Base-by-base conservation (phyloP, 2,329 filamentous ascomycete species). In the Clonostachys sp. region DNA sequence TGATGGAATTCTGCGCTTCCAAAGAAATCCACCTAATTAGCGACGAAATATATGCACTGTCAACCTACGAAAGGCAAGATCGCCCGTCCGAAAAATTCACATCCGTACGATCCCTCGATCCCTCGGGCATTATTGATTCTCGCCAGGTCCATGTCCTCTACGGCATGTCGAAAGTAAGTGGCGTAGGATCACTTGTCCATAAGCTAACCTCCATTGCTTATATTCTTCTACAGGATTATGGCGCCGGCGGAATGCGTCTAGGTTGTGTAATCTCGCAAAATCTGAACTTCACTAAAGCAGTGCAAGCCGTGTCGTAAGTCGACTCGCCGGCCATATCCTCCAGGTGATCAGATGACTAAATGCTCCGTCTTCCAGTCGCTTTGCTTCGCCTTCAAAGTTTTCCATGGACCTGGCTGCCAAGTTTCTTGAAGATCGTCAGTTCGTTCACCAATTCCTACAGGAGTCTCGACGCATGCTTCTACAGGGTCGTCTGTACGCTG, bases 21-120 rank as follows among this genome's bases (percentile, higher is more conserved):
- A 39, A 39, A 12, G 17, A 39, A n/a, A n/a, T 39, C 17, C 36
- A 39, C 12, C 12, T 39, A n/a, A 39, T 39, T 12, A 39, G 36
- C 36, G 36, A 39, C 36, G 36, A 39, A 18, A 39, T 39, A n/a
- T 39, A 39, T 5, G 36, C 36, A 18, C 44, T 63, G 57, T 34
- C 36, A 39, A 18, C 17, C 36, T 39, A 39, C 36, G 7, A 39
- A 18, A 39, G 36, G 12, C 7, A n/a, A 8, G 36, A 39, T 39
- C 36, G 36, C 7, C 14, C 14, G 36, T 39, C 36, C 1, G 36
- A 39, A 18, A 18, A 8, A 2, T 39, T 39, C 12, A 39, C 36
- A 18, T 39, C 36, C 17, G 36, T 39, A n/a, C 36, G 36, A 39
- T n/a, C 36, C 14, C 5, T 39, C 36, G 36, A 39, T 12, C 17